These are phyloP conservation scores for Plantago major DNA, from an alignment of 257 asterid genomes.

Conservation along the genomic window DNA sequence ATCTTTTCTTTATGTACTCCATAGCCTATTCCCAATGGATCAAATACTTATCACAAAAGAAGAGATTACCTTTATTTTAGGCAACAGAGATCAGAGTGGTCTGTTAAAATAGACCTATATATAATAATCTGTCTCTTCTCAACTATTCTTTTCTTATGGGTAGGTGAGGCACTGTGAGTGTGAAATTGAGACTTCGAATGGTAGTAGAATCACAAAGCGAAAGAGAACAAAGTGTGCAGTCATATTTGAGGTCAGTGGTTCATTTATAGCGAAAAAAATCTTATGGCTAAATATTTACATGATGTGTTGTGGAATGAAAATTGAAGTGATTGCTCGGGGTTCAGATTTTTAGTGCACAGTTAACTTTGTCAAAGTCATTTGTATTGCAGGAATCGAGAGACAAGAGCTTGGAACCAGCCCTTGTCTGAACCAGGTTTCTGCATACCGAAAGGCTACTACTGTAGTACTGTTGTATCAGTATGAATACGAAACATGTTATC, in stretches of 20 bases:
- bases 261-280: conserved; percentile 5
- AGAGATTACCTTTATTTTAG: too few species aligned
- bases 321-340: conserved; percentile 9
- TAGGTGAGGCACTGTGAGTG: conserved; percentile 88
- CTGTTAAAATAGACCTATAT: conserved; percentile 6
- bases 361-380: conserved; percentile 19
- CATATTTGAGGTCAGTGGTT: conserved; percentile 76
- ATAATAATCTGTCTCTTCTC: conserved; percentile 16
- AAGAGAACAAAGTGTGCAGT: conserved; percentile 81
- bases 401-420: conserved; percentile 57
- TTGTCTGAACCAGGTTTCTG: conserved; percentile 8
- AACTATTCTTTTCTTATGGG: conserved; percentile 16
- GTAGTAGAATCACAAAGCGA: conserved; percentile 80
- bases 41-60: too few species aligned
- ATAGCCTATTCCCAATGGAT: neutral
- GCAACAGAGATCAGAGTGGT: neutral
- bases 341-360: conserved; percentile 8
- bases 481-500: conserved; percentile 30
- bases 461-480: conserved; percentile 40
- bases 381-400: conserved; percentile 54
- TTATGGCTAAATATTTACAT: neutral
- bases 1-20: neutral
- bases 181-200: conserved; percentile 86
- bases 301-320: neutral
- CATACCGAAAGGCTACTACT: too few species aligned